A percentile compares a stretch with the other conserved stretches of the same genome.
Conservation (phyloP, 495 filamentous ascomycete species). For the Neurospora sp. region DNA sequence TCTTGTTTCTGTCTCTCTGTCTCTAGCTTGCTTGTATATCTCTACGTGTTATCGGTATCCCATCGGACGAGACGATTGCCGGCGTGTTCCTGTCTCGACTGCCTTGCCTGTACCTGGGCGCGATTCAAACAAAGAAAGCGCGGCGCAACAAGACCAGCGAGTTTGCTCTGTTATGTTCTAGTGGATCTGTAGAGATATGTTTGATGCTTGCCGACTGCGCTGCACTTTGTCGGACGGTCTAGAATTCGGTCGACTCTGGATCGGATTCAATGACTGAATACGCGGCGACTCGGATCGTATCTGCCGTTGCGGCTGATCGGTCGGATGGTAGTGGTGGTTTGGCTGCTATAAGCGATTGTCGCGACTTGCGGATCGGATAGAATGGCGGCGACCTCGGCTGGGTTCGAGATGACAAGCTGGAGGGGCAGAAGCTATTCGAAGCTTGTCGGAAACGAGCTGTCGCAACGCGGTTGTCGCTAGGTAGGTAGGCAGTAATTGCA, state of each 20-base stretch:
- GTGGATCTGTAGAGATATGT: background rate
- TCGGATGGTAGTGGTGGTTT: background rate
- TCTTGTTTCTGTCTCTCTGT: background rate
- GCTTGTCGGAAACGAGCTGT: background rate
- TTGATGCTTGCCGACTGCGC: background rate
- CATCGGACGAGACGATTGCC: background rate
- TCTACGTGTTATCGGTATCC: background rate
- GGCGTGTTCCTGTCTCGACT: background rate
- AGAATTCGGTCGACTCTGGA: background rate
- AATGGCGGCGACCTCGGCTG: background rate
- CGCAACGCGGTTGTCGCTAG: constrained; percentile 1
- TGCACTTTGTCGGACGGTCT: background rate
- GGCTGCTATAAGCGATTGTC: background rate
- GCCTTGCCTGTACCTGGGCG: background rate
- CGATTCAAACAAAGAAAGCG: background rate
- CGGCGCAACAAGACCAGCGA: background rate
- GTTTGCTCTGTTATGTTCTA: background rate
- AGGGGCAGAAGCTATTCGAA: background rate
- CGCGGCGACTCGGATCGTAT: background rate
- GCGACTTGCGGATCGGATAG: background rate
- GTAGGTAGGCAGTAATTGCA: constrained; percentile 8
- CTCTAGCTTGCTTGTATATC: background rate
- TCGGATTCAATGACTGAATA: background rate
- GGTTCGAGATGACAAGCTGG: background rate
- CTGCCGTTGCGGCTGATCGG: background rate